Conservation (phyloP, 805 yeast species). For the Metschnikowia orientalis region DNA sequence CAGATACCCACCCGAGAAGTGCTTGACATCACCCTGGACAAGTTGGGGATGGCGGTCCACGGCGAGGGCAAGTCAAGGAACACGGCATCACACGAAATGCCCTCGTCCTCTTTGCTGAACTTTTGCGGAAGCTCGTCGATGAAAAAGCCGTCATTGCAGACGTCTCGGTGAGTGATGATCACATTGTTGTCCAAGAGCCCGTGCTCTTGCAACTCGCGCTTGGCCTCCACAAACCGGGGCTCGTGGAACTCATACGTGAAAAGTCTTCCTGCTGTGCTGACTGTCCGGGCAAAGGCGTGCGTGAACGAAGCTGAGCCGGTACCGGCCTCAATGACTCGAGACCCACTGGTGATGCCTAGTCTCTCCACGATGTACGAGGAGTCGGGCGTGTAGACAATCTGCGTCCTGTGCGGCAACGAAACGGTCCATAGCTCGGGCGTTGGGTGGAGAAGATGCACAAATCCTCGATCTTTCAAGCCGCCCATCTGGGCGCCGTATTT, state of each 20-base stretch:
- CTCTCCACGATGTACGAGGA: conserved; percentile 87
- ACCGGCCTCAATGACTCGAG: conserved; percentile 90
- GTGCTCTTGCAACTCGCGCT: conserved; percentile 70
- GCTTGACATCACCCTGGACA: conserved; percentile 53
- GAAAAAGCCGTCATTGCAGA: conserved; percentile 80
- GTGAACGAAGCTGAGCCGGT: conserved; percentile 97
- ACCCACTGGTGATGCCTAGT: conserved; percentile 66
- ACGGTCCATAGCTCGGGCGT: conserved; percentile 95
- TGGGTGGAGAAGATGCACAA: conserved; percentile 83
- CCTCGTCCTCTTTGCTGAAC: conserved; percentile 19
- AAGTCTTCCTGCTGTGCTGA: conserved; percentile 55
- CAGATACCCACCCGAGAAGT: conserved; percentile 65
- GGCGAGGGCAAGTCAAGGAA: conserved; percentile 95
- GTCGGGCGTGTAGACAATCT: conserved; percentile 95
- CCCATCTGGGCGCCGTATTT: conserved; percentile 83
- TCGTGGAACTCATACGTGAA: conserved; percentile 91
- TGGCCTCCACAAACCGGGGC: conserved; percentile 75
- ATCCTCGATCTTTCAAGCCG: conserved; percentile 71
- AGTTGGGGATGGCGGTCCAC: conserved; percentile 87
- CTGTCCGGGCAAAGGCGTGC: conserved; percentile 84
- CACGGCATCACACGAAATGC: conserved; percentile 63
- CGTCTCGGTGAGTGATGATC: conserved; percentile 84
- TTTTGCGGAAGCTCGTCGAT: conserved; percentile 34
- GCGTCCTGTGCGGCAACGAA: conserved; percentile 96
- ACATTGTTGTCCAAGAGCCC: conserved; percentile 50